Evolutionary conservation across 2,329 filamentous ascomycete species (phyloP).

Genomic region (Hymenotorrendiella dingleyae): DNA sequence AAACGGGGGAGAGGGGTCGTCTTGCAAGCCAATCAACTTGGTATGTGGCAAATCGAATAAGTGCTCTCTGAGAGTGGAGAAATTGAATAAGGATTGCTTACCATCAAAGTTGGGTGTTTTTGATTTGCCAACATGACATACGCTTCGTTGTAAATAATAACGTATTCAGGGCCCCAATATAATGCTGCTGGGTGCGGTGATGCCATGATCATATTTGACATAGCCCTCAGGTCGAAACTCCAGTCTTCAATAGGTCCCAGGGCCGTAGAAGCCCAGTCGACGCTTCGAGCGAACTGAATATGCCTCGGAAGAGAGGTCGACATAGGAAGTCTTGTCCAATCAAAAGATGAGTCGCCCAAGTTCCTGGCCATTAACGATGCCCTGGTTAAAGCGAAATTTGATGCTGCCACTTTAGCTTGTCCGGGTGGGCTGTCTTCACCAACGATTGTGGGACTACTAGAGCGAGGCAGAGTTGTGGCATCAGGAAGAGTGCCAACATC

Average conservation of each 20-base stretch:
- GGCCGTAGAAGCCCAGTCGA: constrained; percentile 68
- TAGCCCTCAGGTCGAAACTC: constrained; percentile 64
- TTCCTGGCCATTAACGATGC: constrained; percentile 13
- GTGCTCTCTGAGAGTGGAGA: no score
- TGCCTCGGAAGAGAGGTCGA: constrained; percentile 60
- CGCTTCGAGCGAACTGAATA: constrained; percentile 63
- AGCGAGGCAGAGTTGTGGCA: background rate
- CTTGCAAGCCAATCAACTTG: no score
- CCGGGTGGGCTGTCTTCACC: constrained; percentile 8
- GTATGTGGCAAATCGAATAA: no score
- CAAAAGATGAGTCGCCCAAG: constrained; percentile 45
- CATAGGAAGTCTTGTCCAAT: constrained; percentile 71
- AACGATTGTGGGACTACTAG: constrained; percentile 5
- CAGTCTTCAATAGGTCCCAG: constrained; percentile 72
- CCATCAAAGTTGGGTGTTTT: constrained; percentile 71
- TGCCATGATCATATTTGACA: constrained; percentile 79
- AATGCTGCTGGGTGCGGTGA: constrained; percentile 69
- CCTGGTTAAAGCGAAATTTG: constrained; percentile 7
- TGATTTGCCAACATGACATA: constrained; percentile 66
- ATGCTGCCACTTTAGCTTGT: constrained; percentile 16
- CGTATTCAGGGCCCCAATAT: constrained; percentile 71
- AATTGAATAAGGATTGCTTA: no score
- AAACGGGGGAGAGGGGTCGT: no score
- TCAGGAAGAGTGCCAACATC: constrained; percentile 5
- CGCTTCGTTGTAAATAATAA: constrained; percentile 67